Base-by-base conservation (phyloP, 129 eudicot species). In the Tagetes erecta region DNA sequence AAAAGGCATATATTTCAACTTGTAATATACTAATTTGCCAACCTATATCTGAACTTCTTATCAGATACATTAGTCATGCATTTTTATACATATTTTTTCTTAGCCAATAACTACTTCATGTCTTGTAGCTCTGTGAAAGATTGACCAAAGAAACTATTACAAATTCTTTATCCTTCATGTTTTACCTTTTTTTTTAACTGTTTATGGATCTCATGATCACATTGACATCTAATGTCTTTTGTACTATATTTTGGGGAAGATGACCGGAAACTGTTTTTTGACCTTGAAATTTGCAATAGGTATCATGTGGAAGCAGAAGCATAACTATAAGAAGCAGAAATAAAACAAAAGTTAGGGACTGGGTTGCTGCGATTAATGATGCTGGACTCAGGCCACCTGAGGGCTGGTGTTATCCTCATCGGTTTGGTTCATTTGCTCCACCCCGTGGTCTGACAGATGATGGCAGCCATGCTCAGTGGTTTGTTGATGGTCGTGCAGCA, bases 381-480 rank as follows among this genome's bases (percentile, higher is more conserved):
- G 99, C 96, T 78, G 99, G 93, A 73, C 85, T 90, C 72, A 84
- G 91, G 58, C 96, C 96, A 39, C 97, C 97, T 35, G 99, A 94
- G 82, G 97, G 99, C 27, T 94, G 99, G 99, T 94, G 99, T 80
- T 89, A 94, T 77, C 99, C 99, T 39, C 99, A 94, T 62, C 96
- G 97, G 31, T 94, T 91, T 55, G 99, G 97, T 50, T 94, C 99
- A 47, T 94, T 81, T 90, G 99, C 99, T 75, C 96, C 99, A 70
- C 97, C 91, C 10, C 85, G 97, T 80, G 99, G 99, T n/a, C 80
- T 94, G 77, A 77, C 85, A 36, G 99, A 88, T 73, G 99, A 94
- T 75, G 89, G 94, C 51, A 91, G 99, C 76, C 87, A 88, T 75
- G 99, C 96, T 80, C 99, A 94, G 81, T 94, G 99, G 99, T 94